Conservation (phyloP, 2,329 filamentous ascomycete species). For the Colletotrichum plurivorum region DNA sequence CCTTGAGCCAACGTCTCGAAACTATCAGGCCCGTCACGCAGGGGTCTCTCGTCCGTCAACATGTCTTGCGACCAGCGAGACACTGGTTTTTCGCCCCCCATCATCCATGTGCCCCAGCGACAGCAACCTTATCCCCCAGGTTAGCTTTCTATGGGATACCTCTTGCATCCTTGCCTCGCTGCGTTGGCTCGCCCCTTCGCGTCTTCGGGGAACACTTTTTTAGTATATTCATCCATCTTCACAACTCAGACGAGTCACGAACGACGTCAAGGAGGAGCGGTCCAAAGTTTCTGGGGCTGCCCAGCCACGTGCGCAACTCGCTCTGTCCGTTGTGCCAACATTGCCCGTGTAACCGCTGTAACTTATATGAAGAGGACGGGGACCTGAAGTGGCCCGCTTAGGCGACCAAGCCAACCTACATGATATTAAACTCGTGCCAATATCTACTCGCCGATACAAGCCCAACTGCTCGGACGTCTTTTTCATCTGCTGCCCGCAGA, state of each 20-base stretch:
- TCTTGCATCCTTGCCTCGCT: neutral
- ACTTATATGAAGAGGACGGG: neutral
- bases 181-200: slow-evolving; percentile 12
- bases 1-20: slow-evolving; percentile 9
- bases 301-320: slow-evolving; percentile 14
- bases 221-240: slow-evolving; percentile 1
- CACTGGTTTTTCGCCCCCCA: neutral
- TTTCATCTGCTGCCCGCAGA: neutral
- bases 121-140: slow-evolving; percentile 30
- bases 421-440: slow-evolving; percentile 1
- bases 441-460: slow-evolving; percentile 11
- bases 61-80: neutral
- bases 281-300: slow-evolving; percentile 17
- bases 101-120: slow-evolving; percentile 10
- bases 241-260: slow-evolving; percentile 36
- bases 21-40: neutral
- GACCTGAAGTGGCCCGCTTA: neutral
- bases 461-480: neutral
- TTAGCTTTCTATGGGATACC: slow-evolving; percentile 10
- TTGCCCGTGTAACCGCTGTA: too few species aligned
- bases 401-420: neutral
- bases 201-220: neutral
- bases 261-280: slow-evolving; percentile 19
- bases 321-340: neutral
- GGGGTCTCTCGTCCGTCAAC: slow-evolving; percentile 22